phyloP scores from a whole-genome alignment of 129 eudicot species.

The Flaveria trinervia region DNA sequence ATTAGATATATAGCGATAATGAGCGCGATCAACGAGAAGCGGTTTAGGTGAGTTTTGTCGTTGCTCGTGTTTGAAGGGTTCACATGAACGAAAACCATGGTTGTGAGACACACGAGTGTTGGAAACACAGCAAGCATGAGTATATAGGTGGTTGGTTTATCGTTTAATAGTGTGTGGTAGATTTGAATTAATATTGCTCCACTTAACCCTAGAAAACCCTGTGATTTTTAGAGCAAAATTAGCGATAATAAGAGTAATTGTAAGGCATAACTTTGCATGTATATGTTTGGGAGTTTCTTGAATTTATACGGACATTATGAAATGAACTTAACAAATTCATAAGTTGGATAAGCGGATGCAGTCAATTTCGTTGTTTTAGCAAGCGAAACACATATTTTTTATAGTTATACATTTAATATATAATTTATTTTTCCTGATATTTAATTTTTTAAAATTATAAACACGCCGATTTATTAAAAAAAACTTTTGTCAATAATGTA shows the following conservation, averaged over 20 bases:
- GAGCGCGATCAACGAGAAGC: conserved; percentile 61
- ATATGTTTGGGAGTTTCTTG: too few relatives aligned
- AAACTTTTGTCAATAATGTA: too few relatives aligned
- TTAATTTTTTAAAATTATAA: too few relatives aligned
- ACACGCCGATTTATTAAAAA: too few relatives aligned
- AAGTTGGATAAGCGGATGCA: too few relatives aligned
- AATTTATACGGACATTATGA: too few relatives aligned
- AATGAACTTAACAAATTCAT: too few relatives aligned
- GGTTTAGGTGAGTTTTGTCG: conserved; percentile 54
- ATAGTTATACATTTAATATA: too few relatives aligned
- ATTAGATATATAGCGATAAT: conserved; percentile 57
- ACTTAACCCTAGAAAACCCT: conserved; percentile 96
- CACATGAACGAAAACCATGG: conserved; percentile 63
- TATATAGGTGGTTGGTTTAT: conserved; percentile 57
- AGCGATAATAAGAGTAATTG: not conserved
- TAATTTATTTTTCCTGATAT: too few relatives aligned
- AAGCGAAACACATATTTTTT: too few relatives aligned
- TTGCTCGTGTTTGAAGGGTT: conserved; percentile 34
- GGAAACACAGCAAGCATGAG: conserved; percentile 79
- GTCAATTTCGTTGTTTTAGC: too few relatives aligned
- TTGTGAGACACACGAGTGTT: conserved; percentile 43
- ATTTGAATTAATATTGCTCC: conserved; percentile 86
- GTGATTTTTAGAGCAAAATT: conserved; percentile 12
- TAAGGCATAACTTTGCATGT: too few relatives aligned
- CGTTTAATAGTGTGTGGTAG: conserved; percentile 51